Conservation (phyloP, 2,329 filamentous ascomycete species). For the Cladosporium phlei region DNA sequence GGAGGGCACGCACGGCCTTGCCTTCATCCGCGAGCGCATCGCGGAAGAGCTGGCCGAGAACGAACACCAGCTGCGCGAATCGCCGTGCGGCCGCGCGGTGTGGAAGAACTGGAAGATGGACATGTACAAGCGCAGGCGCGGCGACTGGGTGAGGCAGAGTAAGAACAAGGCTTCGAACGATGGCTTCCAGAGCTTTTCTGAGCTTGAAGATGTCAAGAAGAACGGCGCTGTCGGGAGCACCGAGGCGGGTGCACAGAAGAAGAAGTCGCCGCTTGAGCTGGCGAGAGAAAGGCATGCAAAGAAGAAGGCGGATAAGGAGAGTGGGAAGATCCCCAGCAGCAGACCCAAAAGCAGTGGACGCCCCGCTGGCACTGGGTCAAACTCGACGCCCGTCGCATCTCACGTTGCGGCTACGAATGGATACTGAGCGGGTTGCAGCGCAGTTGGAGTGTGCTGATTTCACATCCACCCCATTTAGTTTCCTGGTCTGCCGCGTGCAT, state of each 20-base stretch:
- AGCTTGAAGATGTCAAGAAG: constrained; percentile 32
- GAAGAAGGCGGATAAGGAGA: constrained; percentile 36
- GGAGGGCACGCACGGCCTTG: constrained; percentile 57
- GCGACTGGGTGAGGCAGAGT: constrained; percentile 60
- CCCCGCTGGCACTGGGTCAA: not conserved
- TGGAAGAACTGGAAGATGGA: constrained; percentile 75
- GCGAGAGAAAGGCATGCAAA: constrained; percentile 54
- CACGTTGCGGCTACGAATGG: too few relatives aligned
- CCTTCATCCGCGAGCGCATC: constrained; percentile 63
- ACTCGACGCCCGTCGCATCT: not conserved
- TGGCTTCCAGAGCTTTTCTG: constrained; percentile 48
- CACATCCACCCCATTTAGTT: too few relatives aligned
- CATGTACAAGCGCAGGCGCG: constrained; percentile 58
- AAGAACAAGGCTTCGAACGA: constrained; percentile 50
- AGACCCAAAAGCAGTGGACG: constrained; percentile 18
- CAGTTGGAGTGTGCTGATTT: too few relatives aligned
- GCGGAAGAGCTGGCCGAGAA: constrained; percentile 58
- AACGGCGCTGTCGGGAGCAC: not conserved
- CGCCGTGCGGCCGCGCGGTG: constrained; percentile 60
- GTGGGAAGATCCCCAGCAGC: constrained; percentile 26
- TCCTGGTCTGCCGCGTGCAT: too few relatives aligned
- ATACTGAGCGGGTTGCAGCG: too few relatives aligned
- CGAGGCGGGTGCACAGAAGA: constrained; percentile 18
- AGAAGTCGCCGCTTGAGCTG: constrained; percentile 52
- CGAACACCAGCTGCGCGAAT: constrained; percentile 60